Base-by-base conservation (phyloP, 352 stramenopile genomes). In the Globisporangium middletonii region DNA sequence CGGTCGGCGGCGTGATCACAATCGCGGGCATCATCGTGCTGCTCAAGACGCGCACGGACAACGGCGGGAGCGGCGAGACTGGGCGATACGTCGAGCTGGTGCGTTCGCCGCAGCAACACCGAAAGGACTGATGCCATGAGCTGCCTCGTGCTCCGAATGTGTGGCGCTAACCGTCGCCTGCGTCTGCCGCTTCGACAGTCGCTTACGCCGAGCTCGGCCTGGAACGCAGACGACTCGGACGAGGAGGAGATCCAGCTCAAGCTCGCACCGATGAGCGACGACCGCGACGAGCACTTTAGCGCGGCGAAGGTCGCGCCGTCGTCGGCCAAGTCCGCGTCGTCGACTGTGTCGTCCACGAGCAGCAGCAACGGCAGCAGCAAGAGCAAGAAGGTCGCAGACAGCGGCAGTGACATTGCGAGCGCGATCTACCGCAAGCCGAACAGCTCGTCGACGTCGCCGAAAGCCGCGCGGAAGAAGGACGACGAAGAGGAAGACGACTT, bases 211-310 rank as follows among this genome's bases (percentile, higher is more conserved):
- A 90, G 75, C 38, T 88, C 80, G 30, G 83, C 83, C 6, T 94
- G 83, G 83, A 87, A 77, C 50, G 63, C 73, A 9, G 81, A 94
- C 50, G 81, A 94, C 58, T 94, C 81, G 35, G 83, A 94, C 62
- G 83, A 94, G 72, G 81, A 92, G 58, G 81, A 92, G 59, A 64
- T 89, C 45, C 77, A 90, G 44, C 70, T 90, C 9, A 83, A 75
- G 69, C 66, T 70, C 50, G 57, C 64, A 19, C 52, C 63, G 19
- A 51, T 69, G 12, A 63, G 65, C 35, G 62, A 69, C 26, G 65
- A 73, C 41, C 33, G 51, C 18, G 61, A 66, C 8, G 62, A 59
- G 27, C 52, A 35, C 27, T 50, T 57, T 11, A 45, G 44, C 12
- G 55, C 46, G 28, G 64, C 42, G 28, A 73, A 73, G 47, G 57